Evolutionary conservation across 345 rosid species (phyloP), one percentile per base, ranked within the genome.

Genomic region (Euphorbia peplus): DNA sequence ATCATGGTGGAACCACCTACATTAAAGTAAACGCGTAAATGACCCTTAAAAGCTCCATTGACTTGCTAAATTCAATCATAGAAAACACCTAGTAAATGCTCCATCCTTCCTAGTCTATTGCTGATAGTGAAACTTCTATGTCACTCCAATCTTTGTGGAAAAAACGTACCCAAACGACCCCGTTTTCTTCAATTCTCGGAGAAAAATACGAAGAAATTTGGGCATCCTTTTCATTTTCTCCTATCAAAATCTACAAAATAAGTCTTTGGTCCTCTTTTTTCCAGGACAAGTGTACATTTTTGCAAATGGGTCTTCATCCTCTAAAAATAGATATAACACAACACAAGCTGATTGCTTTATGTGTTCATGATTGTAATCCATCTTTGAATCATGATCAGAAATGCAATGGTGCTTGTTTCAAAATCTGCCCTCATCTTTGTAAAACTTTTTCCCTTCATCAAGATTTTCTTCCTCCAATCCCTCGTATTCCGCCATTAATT

Each of bases 1-100:
- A 19, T 6, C 15, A 42, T 28, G n/a, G 28, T 14, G 2, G 41
- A 64, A 30, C 68, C 68, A 53, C 55, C 4, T 25, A 35, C 4
- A n/a, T 3, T 35, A 37, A 21, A 35, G 56, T 59, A 61, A 16
- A 64, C 80, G 80, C 73, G 73, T 72, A 44, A 64, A 68, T 2
- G 52, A 30, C 63, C 60, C 6, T 53, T 53, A 5, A 26, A 32
- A 59, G 37, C 63, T 21, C 24, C 8, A 18, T 65, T 55, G 81
- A 73, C 72, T 73, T 42, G 21, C 12, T n/a, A 52, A 57, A 0
- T 2, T 13, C 18, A 24, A 55, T 16, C 16, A 57, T 37, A 18
- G 11, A 4, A 73, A 74, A 24, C 29, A n/a, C 76, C 76, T 4
- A 25, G 70, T 64, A 75, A 76, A 30, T 64, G 76, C 73, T 25